Conservation (phyloP, 345 rosid genomes). For the Acer campestre region DNA sequence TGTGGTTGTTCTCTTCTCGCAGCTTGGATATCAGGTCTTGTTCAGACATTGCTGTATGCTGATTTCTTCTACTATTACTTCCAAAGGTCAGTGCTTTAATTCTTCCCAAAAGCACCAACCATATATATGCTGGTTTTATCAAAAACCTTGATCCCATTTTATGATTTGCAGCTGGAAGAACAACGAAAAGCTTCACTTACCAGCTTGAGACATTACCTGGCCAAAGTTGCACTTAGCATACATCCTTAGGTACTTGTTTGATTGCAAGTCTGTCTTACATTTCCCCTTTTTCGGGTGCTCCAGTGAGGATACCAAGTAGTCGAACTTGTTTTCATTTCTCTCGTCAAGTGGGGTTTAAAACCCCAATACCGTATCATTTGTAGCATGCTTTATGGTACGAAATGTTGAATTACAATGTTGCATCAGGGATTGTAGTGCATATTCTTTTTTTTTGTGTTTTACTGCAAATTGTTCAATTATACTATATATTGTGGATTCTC, state of each 20-base stretch:
- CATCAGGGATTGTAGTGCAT: background rate
- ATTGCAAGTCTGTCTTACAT: background rate
- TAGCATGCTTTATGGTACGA: background rate
- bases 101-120: background rate
- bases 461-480: too few species aligned
- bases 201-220: slow-evolving; percentile 48
- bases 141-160: background rate
- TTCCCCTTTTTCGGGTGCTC: background rate
- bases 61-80: slow-evolving; percentile 86
- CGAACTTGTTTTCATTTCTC: background rate
- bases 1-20: slow-evolving; percentile 18
- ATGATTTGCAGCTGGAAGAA: slow-evolving; percentile 74
- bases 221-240: slow-evolving; percentile 10
- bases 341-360: background rate
- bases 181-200: slow-evolving; percentile 79
- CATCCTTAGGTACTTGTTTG: background rate
- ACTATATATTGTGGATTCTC: background rate
- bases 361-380: slow-evolving; percentile 10
- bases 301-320: background rate
- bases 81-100: slow-evolving; percentile 46
- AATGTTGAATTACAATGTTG: slow-evolving; percentile 2
- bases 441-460: background rate
- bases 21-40: slow-evolving; percentile 79
- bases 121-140: background rate
- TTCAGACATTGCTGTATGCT: slow-evolving; percentile 75